Conservation (phyloP, 306 rosid species). For the Arachis stenosperma region DNA sequence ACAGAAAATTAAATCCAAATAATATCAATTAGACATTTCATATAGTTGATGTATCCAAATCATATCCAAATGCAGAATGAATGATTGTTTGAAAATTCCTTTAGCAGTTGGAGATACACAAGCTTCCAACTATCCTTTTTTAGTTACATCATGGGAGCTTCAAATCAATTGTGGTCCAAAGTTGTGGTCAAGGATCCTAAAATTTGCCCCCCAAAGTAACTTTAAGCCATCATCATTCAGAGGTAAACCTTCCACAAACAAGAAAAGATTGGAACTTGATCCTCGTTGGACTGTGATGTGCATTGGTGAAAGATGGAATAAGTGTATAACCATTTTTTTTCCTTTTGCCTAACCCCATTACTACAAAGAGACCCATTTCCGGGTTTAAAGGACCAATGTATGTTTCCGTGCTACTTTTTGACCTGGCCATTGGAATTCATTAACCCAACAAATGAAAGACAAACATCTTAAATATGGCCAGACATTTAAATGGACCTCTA, state of each 20-base stretch:
- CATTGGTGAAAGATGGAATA: slow-evolving; percentile 30
- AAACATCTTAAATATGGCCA: too few relatives aligned
- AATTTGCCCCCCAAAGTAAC: neutral
- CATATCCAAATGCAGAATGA: neutral
- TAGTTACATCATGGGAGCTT: neutral
- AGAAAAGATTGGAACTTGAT: slow-evolving; percentile 27
- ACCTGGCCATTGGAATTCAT: slow-evolving; percentile 13
- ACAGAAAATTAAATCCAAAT: too few relatives aligned
- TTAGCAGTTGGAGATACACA: neutral
- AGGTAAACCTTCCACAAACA: neutral
- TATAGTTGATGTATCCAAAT: too few relatives aligned
- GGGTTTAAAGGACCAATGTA: slow-evolving; percentile 34
- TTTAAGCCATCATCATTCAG: slow-evolving; percentile 12
- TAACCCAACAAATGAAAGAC: too few relatives aligned
- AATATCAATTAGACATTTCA: too few relatives aligned
- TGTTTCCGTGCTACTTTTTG: slow-evolving; percentile 40
- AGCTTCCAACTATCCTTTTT: neutral
- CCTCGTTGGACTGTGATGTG: slow-evolving; percentile 16
- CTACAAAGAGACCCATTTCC: slow-evolving; percentile 40
- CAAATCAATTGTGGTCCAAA: too few relatives aligned
- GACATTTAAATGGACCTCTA: too few relatives aligned
- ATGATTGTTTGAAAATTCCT: neutral
- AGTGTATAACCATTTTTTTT: neutral
- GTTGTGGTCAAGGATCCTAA: neutral
- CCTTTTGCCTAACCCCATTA: too few relatives aligned